phyloP scores from a whole-genome alignment of 2,329 filamentous ascomycete species.

The Alternaria triticina region DNA sequence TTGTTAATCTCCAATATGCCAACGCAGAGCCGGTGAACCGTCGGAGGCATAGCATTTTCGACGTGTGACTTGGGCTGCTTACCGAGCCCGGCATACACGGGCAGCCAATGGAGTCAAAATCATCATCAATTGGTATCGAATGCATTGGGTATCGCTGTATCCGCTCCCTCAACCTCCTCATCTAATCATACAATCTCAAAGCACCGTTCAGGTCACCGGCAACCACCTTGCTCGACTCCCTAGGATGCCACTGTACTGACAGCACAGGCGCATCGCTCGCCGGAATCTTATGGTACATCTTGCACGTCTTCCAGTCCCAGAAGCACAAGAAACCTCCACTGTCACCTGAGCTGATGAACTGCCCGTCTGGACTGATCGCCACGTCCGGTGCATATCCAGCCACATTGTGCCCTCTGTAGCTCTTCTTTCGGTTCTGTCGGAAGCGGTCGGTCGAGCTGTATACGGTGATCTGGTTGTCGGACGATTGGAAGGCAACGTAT shows the following conservation, averaged over 20 bases:
- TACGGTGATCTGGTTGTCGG: slow-evolving; percentile 95
- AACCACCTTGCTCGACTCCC: slow-evolving; percentile 92
- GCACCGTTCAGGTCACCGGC: slow-evolving; percentile 88
- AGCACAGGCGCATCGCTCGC: slow-evolving; percentile 82
- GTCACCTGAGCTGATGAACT: slow-evolving; percentile 88
- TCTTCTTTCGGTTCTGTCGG: slow-evolving; percentile 96
- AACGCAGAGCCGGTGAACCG: background rate
- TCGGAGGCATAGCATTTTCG: background rate
- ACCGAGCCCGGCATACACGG: background rate
- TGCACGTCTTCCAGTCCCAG: slow-evolving; percentile 99
- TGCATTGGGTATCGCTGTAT: slow-evolving; percentile 31
- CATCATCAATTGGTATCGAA: background rate
- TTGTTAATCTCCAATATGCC: background rate
- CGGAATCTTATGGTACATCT: slow-evolving; percentile 97
- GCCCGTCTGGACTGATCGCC: slow-evolving; percentile 86
- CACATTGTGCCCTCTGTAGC: slow-evolving; percentile 93
- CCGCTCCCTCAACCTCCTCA: background rate
- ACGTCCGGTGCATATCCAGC: slow-evolving; percentile 93
- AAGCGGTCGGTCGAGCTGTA: slow-evolving; percentile 96
- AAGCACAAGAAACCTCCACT: slow-evolving; percentile 89
- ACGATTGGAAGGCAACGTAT: slow-evolving; percentile 90
- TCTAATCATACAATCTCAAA: slow-evolving; percentile 90
- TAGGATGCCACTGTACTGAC: slow-evolving; percentile 94
- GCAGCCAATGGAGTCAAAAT: background rate
- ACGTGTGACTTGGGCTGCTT: background rate